Base-by-base conservation (phyloP, 305 asterid genomes). In the Rubia balearica region DNA sequence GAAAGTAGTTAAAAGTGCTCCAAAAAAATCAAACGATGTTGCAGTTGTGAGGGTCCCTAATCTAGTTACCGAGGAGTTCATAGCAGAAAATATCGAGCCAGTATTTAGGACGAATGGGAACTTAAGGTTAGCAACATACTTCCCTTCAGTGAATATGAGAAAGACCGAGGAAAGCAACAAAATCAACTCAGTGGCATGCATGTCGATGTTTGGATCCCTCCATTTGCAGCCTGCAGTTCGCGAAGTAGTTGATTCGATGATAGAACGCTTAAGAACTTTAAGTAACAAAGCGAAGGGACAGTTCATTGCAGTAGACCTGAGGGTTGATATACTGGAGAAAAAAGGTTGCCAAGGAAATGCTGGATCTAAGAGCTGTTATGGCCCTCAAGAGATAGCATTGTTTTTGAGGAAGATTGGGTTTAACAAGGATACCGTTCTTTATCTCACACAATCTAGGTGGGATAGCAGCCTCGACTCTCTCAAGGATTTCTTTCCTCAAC, bases 121-220 rank as follows among this genome's bases (percentile, higher is more conserved):
- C 83, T 67, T 91, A 73, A 84, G 96, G 82, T 86, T 94, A 27
- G 92, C 86, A 38, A 89, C 97, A 48, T 89, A 88, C 84, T 94
- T 93, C 82, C 96, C 97, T 62, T 89, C 95, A 6, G 89, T 88
- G 73, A 94, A 94, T 82, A 91, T 94, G 98, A 94, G 90, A 81
- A 85, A 71, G 67, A 85, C 48, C 14, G 76, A 74, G 63, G 82
- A 75, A 72, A 65, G 69, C 64, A 77, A 83, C 72, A 87, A 75
- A 60, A 40, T 82, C 24, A 88, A 88, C 76, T 87, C 96, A 38
- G 72, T 86, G 77, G 87, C 95, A 51, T 94, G 99, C 80, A 79
- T 91, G 82, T 96, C 89, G 63, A 91, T 89, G 99, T 94, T 85
- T 86, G 98, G 91, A 71, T 82, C 92, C 14, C 80, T 94, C 57